These are phyloP conservation scores for Dimocarpus longan DNA, from an alignment of 345 rosid species.

Conservation along the genomic window DNA sequence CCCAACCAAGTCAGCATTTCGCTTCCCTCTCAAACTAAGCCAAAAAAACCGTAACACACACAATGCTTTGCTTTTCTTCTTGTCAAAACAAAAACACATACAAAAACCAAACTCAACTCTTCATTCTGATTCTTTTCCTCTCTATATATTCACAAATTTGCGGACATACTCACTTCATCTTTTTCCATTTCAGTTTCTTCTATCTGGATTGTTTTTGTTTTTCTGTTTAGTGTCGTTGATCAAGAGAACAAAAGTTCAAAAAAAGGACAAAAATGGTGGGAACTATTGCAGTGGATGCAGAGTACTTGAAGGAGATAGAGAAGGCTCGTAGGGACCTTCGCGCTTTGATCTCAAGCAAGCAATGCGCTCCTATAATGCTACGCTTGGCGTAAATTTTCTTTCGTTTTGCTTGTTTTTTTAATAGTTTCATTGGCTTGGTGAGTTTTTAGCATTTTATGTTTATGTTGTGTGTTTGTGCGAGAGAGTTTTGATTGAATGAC, in stretches of 20 bases:
- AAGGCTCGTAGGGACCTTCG: slow-evolving; percentile 77
- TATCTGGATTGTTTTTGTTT: neutral
- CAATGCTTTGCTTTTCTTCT: slow-evolving; percentile 20
- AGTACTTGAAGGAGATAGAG: slow-evolving; percentile 70
- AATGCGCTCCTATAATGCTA: slow-evolving; percentile 86
- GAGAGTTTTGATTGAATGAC: neutral
- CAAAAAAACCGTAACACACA: neutral
- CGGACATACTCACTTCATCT: neutral
- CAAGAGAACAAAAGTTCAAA: neutral
- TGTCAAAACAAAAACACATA: neutral
- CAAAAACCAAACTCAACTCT: slow-evolving; percentile 5
- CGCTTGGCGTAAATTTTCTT: slow-evolving; percentile 71
- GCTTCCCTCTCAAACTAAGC: slow-evolving; percentile 19
- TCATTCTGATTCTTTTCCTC: neutral
- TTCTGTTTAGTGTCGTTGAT: neutral
- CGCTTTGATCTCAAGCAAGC: slow-evolving; percentile 61
- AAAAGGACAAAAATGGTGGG: slow-evolving; percentile 33
- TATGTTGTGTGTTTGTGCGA: neutral
- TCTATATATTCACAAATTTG: too few species aligned
- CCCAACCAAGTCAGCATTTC: neutral
- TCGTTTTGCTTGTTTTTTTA: neutral
- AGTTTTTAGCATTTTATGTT: neutral
- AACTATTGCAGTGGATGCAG: slow-evolving; percentile 36
- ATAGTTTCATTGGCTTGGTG: neutral
- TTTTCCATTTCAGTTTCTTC: neutral